These are phyloP conservation scores for Fusarium circinatum DNA, from an alignment of 2,329 filamentous ascomycete genomes.

Conservation along the genomic window DNA sequence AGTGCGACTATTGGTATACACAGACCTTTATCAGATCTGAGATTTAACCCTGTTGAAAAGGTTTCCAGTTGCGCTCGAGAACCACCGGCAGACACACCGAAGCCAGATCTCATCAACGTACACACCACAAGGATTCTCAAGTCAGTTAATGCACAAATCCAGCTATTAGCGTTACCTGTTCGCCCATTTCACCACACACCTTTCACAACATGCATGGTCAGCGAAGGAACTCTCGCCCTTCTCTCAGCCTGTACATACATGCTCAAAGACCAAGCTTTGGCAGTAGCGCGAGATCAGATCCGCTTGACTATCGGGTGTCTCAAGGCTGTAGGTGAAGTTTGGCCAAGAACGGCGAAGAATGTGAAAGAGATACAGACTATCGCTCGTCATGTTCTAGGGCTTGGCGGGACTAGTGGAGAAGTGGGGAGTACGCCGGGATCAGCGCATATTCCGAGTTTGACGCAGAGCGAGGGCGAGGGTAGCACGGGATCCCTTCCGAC, in stretches of 20 bases:
- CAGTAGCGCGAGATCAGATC: conserved; percentile 27
- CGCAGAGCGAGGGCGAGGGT: neutral
- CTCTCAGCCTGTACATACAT: conserved; percentile 30
- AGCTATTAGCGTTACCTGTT: conserved; percentile 6
- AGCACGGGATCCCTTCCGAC: neutral
- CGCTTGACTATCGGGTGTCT: conserved; percentile 30
- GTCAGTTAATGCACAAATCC: conserved; percentile 31
- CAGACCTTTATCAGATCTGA: conserved; percentile 24
- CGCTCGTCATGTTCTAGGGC: conserved; percentile 25
- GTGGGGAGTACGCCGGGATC: neutral
- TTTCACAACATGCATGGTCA: conserved; percentile 34
- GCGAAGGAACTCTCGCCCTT: conserved; percentile 25
- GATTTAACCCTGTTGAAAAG: conserved; percentile 22
- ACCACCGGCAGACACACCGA: conserved; percentile 5
- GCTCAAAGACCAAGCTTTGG: neutral
- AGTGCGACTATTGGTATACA: conserved; percentile 33
- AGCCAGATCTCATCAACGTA: conserved; percentile 25
- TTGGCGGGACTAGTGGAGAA: neutral
- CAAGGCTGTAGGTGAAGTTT: conserved; percentile 12
- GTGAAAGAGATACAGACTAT: conserved; percentile 33
- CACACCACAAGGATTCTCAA: conserved; percentile 23
- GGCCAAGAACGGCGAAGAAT: conserved; percentile 29
- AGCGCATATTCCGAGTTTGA: conserved; percentile 1
- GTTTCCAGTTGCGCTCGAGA: conserved; percentile 30
- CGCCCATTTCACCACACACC: conserved; percentile 25